Evolutionary conservation across 352 stramenopile species (phyloP), one percentile per base, ranked within the genome.

Genomic region (Globisporangium paroecandrum): DNA sequence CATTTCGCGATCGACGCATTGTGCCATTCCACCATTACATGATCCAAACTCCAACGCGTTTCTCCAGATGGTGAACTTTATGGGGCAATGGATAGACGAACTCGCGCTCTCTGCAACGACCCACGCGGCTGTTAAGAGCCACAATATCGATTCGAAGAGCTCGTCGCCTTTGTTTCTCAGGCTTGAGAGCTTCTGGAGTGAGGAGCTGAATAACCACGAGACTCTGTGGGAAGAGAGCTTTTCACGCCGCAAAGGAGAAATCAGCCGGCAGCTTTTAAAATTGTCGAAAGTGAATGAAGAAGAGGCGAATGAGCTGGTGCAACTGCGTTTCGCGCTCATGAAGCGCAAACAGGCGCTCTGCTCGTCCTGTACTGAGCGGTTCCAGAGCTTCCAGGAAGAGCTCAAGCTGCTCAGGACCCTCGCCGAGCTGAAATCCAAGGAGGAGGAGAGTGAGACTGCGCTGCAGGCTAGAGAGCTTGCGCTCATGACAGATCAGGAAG

Each of bases 201-300:
- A 20, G 0, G 27, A 69, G 1, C 20, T 67, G 3, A 53, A 58
- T 12, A 54, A 27, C 0, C 10, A 38, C 1, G 43, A 27, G 2
- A 20, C 8, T 7, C 63, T 69, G n/a, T 83, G 71, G 69, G 72
- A 77, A 56, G 69, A 75, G 9, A 54, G 43, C 6, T 62, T 65
- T 9, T 36, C 32, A 3, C 61, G 53, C n/a, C 74, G 76, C 0
- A 72, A 65, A 4, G 59, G 43, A 46, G 74, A 81, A 29, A 67
- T 79, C 9, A 34, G 72, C 7, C 61, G 70, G 1, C 71, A 79
- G 27, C 43, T 77, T 2, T 38, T 62, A 7, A 75, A 71, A 34
- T n/a, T 81, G 6, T 75, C 77, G 10, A 69, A 72, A 59, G 59
- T 77, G 3, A 71, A 81, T 25, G 76, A 83, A 41, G 76, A 83